phyloP scores from a whole-genome alignment of 441 rosid genomes.

The Metrosideros polymorpha region DNA sequence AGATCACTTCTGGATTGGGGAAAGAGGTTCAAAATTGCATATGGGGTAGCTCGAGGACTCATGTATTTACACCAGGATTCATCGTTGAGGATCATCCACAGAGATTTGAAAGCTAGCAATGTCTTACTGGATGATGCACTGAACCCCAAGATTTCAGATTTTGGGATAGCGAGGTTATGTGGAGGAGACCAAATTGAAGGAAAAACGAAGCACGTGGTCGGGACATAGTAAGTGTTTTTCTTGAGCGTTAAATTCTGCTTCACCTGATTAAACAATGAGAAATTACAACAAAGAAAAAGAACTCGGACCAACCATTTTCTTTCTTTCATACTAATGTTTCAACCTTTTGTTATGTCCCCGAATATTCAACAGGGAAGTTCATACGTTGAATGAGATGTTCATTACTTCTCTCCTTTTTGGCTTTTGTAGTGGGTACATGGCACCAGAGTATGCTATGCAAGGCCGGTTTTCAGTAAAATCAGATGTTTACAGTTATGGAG shows the following conservation, averaged over 20 bases:
- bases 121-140: slow-evolving; percentile 27
- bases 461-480: background rate
- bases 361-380: background rate
- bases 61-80: slow-evolving; percentile 42
- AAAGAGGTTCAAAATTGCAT: background rate
- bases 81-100: slow-evolving; percentile 35
- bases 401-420: background rate
- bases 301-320: background rate
- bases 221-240: slow-evolving; percentile 36
- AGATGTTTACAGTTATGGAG: background rate
- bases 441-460: background rate
- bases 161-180: slow-evolving; percentile 40
- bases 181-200: slow-evolving; percentile 25
- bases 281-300: background rate
- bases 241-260: background rate
- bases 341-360: background rate
- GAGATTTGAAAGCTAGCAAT: slow-evolving; percentile 43
- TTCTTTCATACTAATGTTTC: background rate
- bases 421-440: background rate
- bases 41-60: slow-evolving; percentile 30
- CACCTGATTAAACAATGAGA: background rate
- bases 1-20: background rate
- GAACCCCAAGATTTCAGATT: slow-evolving; percentile 43
- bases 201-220: slow-evolving; percentile 23
- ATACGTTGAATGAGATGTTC: background rate